Conservation (phyloP, 371 early-diverging fungal species). For the Scutellospora calospora region DNA sequence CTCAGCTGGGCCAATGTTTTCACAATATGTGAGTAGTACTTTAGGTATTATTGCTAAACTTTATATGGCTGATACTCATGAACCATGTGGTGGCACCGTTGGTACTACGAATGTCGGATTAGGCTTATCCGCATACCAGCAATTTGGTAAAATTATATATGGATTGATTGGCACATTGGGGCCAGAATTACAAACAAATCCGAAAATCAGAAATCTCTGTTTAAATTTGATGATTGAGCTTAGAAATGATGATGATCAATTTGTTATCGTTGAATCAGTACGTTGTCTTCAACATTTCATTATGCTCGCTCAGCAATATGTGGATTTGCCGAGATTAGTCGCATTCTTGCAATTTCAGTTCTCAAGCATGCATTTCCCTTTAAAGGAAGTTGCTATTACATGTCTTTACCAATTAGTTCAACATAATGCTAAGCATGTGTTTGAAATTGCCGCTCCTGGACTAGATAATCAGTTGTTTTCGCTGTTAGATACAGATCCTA, state of each 20-base stretch:
- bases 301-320: constrained; percentile 84
- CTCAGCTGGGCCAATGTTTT: constrained; percentile 92
- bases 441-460: constrained; percentile 70
- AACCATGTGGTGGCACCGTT: constrained; percentile 70
- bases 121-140: constrained; percentile 73
- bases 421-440: constrained; percentile 77
- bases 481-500: constrained; percentile 81
- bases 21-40: constrained; percentile 87
- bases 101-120: constrained; percentile 70
- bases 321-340: constrained; percentile 73
- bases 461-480: constrained; percentile 87
- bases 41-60: constrained; percentile 85
- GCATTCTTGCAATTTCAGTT: constrained; percentile 76
- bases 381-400: constrained; percentile 83
- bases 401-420: constrained; percentile 90
- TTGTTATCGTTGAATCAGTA: constrained; percentile 87
- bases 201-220: constrained; percentile 79
- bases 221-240: constrained; percentile 81
- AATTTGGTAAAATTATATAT: constrained; percentile 88
- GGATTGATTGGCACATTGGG: constrained; percentile 91
- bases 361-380: constrained; percentile 66
- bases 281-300: constrained; percentile 90
- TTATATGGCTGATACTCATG: constrained; percentile 89
- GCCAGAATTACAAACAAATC: constrained; percentile 85
- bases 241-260: constrained; percentile 78